These are phyloP conservation scores for Aspergillus awamori DNA, from an alignment of 2,329 filamentous ascomycete genomes.

Conservation along the genomic window DNA sequence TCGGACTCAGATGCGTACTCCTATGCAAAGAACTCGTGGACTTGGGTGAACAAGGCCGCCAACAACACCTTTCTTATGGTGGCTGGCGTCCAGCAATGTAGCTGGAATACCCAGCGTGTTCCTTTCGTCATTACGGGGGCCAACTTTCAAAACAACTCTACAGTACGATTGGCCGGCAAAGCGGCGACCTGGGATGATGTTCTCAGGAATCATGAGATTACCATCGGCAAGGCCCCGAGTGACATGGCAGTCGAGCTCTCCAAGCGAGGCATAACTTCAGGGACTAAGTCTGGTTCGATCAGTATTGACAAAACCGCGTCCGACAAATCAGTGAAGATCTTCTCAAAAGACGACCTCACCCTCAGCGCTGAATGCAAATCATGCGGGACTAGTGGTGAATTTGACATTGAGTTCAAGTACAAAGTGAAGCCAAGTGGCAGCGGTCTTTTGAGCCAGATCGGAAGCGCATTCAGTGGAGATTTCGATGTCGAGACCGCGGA, in stretches of 20 bases:
- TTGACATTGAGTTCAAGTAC: constrained; percentile 26
- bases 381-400: constrained; percentile 25
- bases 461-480: not conserved
- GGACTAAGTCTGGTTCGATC: not conserved
- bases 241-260: constrained; percentile 4
- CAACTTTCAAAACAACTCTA: constrained; percentile 18
- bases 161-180: constrained; percentile 20
- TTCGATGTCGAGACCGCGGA: constrained; percentile 8
- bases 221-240: constrained; percentile 20
- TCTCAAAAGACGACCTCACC: not conserved
- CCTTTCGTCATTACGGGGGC: constrained; percentile 26
- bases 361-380: constrained; percentile 14
- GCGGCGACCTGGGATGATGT: constrained; percentile 24
- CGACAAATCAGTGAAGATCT: not conserved
- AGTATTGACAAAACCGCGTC: constrained; percentile 15
- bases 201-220: constrained; percentile 25
- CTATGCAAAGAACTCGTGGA: constrained; percentile 22
- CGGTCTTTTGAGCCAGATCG: not conserved
- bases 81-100: constrained; percentile 26
- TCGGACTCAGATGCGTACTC: constrained; percentile 15
- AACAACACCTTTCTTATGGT: constrained; percentile 25
- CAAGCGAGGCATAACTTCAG: not conserved
- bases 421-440: constrained; percentile 4
- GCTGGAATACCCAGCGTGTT: constrained; percentile 24
- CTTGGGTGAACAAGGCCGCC: constrained; percentile 26